Evolutionary conservation across 2,329 filamentous ascomycete genomes (phyloP).

Genomic region (Hypocreales sp.): DNA sequence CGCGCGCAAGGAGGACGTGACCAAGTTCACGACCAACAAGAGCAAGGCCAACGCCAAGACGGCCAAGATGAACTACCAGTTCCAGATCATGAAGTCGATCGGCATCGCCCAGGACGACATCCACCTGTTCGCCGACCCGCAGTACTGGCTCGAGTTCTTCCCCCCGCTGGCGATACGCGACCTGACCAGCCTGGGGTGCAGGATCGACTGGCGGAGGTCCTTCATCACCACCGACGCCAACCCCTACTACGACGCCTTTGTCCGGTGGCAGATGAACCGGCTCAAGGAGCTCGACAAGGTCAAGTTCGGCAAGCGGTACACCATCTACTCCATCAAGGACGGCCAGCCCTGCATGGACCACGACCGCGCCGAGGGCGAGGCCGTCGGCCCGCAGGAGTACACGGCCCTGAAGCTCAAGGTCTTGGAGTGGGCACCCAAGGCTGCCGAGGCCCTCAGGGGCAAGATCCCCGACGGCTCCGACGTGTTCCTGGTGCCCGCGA

Average conservation of each 20-base stretch:
- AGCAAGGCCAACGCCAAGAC: slow-evolving; percentile 83
- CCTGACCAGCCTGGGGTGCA: slow-evolving; percentile 66
- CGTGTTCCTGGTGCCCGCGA: slow-evolving; percentile 83
- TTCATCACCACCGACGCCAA: slow-evolving; percentile 95
- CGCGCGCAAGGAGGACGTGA: slow-evolving; percentile 63
- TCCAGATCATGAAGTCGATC: slow-evolving; percentile 86
- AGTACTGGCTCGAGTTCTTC: slow-evolving; percentile 85
- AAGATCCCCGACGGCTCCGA: slow-evolving; percentile 67
- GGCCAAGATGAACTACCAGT: slow-evolving; percentile 88
- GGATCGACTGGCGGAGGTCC: slow-evolving; percentile 85
- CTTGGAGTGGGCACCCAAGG: slow-evolving; percentile 71
- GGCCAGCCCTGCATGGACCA: slow-evolving; percentile 32
- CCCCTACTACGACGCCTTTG: slow-evolving; percentile 90
- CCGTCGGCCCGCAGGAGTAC: slow-evolving; percentile 72
- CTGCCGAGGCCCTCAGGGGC: slow-evolving; percentile 53
- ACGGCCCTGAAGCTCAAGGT: slow-evolving; percentile 84
- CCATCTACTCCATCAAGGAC: slow-evolving; percentile 52
- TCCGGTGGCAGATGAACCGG: slow-evolving; percentile 93
- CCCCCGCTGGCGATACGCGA: slow-evolving; percentile 48
- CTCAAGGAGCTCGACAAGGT: slow-evolving; percentile 84
- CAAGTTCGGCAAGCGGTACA: slow-evolving; percentile 85
- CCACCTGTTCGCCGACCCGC: slow-evolving; percentile 81
- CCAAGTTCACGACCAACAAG: slow-evolving; percentile 87
- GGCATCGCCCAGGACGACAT: slow-evolving; percentile 82
- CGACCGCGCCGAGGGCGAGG: slow-evolving; percentile 29